phyloP scores from a whole-genome alignment of 2,329 filamentous ascomycete genomes.

The Fusarium xyrophilum region DNA sequence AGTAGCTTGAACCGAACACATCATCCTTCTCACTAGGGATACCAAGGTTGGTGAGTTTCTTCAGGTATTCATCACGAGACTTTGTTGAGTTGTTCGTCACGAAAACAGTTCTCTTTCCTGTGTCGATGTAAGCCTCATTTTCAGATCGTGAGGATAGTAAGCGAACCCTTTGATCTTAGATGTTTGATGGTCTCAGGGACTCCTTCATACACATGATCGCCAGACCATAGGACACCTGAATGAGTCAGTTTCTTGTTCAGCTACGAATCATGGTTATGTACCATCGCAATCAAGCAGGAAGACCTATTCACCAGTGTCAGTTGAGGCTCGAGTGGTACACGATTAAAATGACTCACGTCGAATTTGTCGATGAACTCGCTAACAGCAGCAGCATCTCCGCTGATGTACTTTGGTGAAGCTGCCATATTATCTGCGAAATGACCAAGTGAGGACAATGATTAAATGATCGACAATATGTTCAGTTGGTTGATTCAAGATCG shows the following conservation, averaged over 20 bases:
- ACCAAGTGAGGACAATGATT: not conserved
- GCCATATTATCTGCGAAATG: slow-evolving; percentile 34
- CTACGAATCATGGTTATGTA: slow-evolving; percentile 50
- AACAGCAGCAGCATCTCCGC: slow-evolving; percentile 78
- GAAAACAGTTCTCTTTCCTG: slow-evolving; percentile 91
- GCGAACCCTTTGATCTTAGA: slow-evolving; percentile 77
- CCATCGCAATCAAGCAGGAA: slow-evolving; percentile 98
- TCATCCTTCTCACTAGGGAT: slow-evolving; percentile 85
- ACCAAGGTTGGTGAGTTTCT: slow-evolving; percentile 83
- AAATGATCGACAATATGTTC: slow-evolving; percentile 1
- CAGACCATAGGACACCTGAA: slow-evolving; percentile 92
- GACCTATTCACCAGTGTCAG: slow-evolving; percentile 60
- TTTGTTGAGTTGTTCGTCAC: slow-evolving; percentile 99
- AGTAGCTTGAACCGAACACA: slow-evolving; percentile 96
- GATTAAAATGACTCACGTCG: slow-evolving; percentile 71
- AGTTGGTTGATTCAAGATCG: not conserved
- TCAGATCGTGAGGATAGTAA: not conserved
- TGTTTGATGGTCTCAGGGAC: slow-evolving; percentile 85
- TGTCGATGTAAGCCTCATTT: slow-evolving; percentile 9
- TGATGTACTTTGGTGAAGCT: slow-evolving; percentile 68
- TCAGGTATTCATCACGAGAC: slow-evolving; percentile 88
- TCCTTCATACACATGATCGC: slow-evolving; percentile 85
- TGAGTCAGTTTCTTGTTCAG: slow-evolving; percentile 5
- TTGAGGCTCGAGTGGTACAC: not conserved
- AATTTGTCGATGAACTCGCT: slow-evolving; percentile 87